These are phyloP conservation scores for Sporothrix pseudoabietina DNA, from an alignment of 2,329 filamentous ascomycete species.

Conservation along the genomic window DNA sequence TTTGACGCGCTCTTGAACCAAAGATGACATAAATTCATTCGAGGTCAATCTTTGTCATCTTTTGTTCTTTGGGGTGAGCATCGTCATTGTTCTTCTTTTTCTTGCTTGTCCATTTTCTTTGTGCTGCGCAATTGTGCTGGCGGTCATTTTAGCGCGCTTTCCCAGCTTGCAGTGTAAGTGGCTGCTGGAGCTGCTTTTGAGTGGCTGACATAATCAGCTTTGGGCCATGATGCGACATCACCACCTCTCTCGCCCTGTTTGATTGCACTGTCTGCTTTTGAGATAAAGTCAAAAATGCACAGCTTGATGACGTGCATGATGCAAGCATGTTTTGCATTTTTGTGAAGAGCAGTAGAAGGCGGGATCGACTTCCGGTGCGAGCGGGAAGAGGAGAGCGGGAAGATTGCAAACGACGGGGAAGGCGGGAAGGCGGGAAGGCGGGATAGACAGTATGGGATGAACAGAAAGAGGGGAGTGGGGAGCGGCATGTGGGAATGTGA, in stretches of 20 bases:
- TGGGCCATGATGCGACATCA: not conserved
- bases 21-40: too few species aligned
- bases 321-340: not conserved
- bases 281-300: not conserved
- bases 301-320: constrained; percentile 18
- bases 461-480: not conserved
- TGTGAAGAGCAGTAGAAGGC: not conserved
- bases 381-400: not conserved
- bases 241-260: not conserved
- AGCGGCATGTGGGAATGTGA: not conserved
- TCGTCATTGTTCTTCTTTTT: not conserved
- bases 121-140: not conserved
- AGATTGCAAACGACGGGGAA: not conserved
- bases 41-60: too few species aligned
- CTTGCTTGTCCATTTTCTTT: not conserved
- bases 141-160: not conserved
- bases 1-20: too few species aligned
- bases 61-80: not conserved
- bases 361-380: not conserved
- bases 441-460: not conserved
- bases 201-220: not conserved
- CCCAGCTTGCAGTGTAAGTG: not conserved
- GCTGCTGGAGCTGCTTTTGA: not conserved
- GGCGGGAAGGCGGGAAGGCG: not conserved
- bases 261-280: not conserved